Conservation (phyloP, 2,329 filamentous ascomycete species). For the Cladophialophora yegresii region DNA sequence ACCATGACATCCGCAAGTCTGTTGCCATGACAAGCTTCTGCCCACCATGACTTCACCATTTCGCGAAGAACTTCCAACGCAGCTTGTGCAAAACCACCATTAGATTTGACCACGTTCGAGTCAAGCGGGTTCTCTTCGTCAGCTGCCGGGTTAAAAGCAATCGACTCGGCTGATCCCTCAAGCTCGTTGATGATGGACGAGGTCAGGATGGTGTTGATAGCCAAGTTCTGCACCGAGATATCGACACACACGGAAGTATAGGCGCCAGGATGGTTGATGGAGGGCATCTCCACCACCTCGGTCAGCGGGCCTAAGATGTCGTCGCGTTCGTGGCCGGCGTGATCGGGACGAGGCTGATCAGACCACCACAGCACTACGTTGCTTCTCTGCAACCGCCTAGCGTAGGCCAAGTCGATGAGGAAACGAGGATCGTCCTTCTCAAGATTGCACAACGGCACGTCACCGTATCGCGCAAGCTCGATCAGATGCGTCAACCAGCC, state of each 20-base stretch:
- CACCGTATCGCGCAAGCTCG: conserved; percentile 84
- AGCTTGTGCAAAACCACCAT: conserved; percentile 84
- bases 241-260: conserved; percentile 97
- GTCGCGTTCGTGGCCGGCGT: conserved; percentile 93
- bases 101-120: conserved; percentile 60
- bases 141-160: conserved; percentile 78
- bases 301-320: conserved; percentile 74
- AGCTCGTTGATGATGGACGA: conserved; percentile 96
- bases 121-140: conserved; percentile 64
- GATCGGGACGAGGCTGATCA: conserved; percentile 78
- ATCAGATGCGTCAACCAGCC: conserved; percentile 89
- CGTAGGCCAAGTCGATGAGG: conserved; percentile 94
- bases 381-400: conserved; percentile 82
- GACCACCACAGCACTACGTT: conserved; percentile 99
- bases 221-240: conserved; percentile 86
- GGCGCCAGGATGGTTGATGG: conserved; percentile 87
- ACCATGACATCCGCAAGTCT: conserved; percentile 98
- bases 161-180: conserved; percentile 76
- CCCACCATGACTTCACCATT: conserved; percentile 99
- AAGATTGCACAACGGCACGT: conserved; percentile 92
- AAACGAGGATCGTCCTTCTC: conserved; percentile 93
- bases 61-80: conserved; percentile 88
- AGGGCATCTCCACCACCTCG: conserved; percentile 90
- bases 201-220: conserved; percentile 96
- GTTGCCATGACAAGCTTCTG: conserved; percentile 84